A percentile compares a stretch with the other conserved stretches of the same genome.
Evolutionary conservation across 352 stramenopile species (phyloP).

Genomic region (Globisporangium cederbergense): DNA sequence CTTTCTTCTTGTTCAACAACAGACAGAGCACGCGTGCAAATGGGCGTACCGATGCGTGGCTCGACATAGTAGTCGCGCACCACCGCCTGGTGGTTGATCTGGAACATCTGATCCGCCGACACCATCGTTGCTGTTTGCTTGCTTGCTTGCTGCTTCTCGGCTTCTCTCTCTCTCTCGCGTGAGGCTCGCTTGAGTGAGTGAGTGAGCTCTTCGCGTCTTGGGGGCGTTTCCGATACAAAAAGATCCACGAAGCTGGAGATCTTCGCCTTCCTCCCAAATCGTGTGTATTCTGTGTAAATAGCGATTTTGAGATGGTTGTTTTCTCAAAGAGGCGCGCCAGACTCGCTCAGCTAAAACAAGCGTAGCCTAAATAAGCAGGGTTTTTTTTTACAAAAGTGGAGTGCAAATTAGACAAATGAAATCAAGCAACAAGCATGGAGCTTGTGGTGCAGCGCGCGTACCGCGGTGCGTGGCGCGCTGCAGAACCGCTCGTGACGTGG

Average conservation of each 20-base stretch:
- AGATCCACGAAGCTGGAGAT: conserved; percentile 8
- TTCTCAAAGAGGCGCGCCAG: too few species aligned
- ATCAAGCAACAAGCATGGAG: conserved; percentile 3
- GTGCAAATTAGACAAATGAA: too few species aligned
- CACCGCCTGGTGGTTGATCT: conserved; percentile 71
- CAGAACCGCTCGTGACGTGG: conserved; percentile 51
- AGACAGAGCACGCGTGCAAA: neutral
- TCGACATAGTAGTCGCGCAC: conserved; percentile 87
- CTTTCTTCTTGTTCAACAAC: neutral
- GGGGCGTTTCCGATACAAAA: conserved; percentile 14
- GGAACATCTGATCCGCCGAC: conserved; percentile 67
- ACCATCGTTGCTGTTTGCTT: conserved; percentile 31
- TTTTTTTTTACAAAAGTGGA: too few species aligned
- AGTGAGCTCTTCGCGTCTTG: neutral
- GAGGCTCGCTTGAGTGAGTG: neutral
- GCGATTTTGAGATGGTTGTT: too few species aligned
- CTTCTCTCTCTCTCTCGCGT: neutral
- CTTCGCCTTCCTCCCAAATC: conserved; percentile 3
- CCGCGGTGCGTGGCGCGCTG: conserved; percentile 42
- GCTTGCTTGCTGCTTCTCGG: neutral
- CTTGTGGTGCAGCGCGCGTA: conserved; percentile 51
- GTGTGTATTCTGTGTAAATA: too few species aligned
- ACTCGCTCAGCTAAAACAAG: too few species aligned
- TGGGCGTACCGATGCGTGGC: conserved; percentile 65
- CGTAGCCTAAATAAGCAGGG: too few species aligned